Conservation (phyloP, 495 filamentous ascomycete species). For the Achaetomiella virescens region DNA sequence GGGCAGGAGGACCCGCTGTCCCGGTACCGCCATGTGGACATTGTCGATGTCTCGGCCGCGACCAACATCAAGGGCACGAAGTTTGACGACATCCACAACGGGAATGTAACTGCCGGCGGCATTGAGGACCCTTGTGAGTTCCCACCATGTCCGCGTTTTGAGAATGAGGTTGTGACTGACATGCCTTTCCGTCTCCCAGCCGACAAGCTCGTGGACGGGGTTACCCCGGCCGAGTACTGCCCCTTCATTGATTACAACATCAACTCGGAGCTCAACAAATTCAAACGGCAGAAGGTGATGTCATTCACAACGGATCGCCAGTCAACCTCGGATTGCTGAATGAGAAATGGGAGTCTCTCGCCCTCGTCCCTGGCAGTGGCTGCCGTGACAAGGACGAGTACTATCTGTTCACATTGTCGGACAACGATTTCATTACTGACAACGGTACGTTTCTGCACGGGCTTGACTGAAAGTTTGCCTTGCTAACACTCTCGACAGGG, state of each 20-base stretch:
- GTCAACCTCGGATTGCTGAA: constrained; percentile 43
- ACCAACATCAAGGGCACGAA: constrained; percentile 57
- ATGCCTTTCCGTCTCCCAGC: constrained; percentile 15
- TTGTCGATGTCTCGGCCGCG: constrained; percentile 60
- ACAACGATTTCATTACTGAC: constrained; percentile 80
- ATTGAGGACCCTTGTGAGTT: constrained; percentile 12
- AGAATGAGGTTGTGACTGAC: background rate
- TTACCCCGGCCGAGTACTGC: constrained; percentile 62
- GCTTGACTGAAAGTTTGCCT: too few relatives aligned
- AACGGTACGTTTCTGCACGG: constrained; percentile 46
- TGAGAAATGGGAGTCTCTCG: constrained; percentile 78
- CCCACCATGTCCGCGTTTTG: background rate
- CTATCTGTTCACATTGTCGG: constrained; percentile 62
- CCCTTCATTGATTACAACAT: constrained; percentile 69
- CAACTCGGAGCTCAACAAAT: constrained; percentile 59
- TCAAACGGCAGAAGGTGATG: constrained; percentile 29
- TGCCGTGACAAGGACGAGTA: constrained; percentile 49
- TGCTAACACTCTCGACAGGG: constrained; percentile 33
- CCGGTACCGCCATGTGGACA: constrained; percentile 66
- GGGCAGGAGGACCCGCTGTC: constrained; percentile 49
- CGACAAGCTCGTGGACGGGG: constrained; percentile 23
- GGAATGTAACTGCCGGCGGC: background rate
- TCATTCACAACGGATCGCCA: constrained; percentile 1
- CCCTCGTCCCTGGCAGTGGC: constrained; percentile 49
- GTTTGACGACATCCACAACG: constrained; percentile 41